Percentiles rank a stretch among this genome's conserved stretches.
Evolutionary conservation across 306 rosid species (phyloP).

Genomic region (Hippophae tibetana): DNA sequence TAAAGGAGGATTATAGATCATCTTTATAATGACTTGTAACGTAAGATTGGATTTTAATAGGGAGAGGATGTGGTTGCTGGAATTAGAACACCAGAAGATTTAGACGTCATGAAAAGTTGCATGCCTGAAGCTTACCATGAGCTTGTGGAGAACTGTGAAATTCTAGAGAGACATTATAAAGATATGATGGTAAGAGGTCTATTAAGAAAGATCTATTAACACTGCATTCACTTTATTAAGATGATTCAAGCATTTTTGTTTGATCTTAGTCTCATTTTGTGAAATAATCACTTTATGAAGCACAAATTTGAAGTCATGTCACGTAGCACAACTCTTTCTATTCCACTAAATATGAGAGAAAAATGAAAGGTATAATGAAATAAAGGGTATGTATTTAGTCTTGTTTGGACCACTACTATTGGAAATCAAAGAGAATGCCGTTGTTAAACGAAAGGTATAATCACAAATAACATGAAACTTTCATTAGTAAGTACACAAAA

Average conservation of each 20-base stretch:
- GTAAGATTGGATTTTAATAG: slow-evolving; percentile 32
- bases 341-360: too few relatives aligned
- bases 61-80: slow-evolving; percentile 99
- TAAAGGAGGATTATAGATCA: slow-evolving; percentile 4
- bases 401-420: too few relatives aligned
- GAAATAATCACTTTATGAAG: too few relatives aligned
- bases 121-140: slow-evolving; percentile 93
- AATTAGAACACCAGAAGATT: slow-evolving; percentile 85
- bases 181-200: slow-evolving; percentile 77
- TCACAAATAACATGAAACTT: too few relatives aligned
- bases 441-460: too few relatives aligned
- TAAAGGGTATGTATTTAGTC: too few relatives aligned
- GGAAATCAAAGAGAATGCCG: too few relatives aligned
- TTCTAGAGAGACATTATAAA: slow-evolving; percentile 86
- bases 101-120: slow-evolving; percentile 66
- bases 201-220: not conserved
- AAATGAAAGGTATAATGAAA: too few relatives aligned
- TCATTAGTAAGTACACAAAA: too few relatives aligned
- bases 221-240: not conserved
- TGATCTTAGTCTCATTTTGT: not conserved
- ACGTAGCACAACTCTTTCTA: too few relatives aligned
- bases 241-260: not conserved
- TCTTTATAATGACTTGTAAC: slow-evolving; percentile 11
- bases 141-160: slow-evolving; percentile 79
- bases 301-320: too few relatives aligned